Evolutionary conservation across 306 rosid species (phyloP), one percentile per base, ranked within the genome.

Genomic region (Astragalus glycyphyllos): DNA sequence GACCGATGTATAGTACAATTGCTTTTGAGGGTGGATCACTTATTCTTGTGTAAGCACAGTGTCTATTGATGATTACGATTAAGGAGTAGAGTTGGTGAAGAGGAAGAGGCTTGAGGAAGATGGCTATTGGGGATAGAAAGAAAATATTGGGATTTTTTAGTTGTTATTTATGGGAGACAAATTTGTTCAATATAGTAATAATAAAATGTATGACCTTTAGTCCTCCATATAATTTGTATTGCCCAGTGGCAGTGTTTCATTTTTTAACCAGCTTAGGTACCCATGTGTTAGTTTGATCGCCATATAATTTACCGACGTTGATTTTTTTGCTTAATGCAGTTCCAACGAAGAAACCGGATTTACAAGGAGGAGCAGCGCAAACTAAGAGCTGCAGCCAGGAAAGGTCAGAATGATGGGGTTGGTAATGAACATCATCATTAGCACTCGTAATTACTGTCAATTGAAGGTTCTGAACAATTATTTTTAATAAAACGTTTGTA

Each of bases 291-390:
- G 59, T 48, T 73, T 56, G 65, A 62, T 49, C 5, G 31, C 65
- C 11, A 32, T 57, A 23, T 77, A 20, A 57, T 14, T 66, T 17
- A 62, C 49, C 71, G 10, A 17, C 48, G 50, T 58, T 49, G 63
- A 64, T 74, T 74, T 79, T 46, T 3, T 79, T 75, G 66, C 57
- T 71, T 46, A 40, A 40, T 66, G 66, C 77, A 82, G 99, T 94
- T 87, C 78, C 91, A 79, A 84, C 85, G 99, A 63, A 85, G 99
- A 71, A 95, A 95, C 78, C 88, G 99, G 41, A 81, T 95, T 66
- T 95, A 89, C 76, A 89, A 89, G 90, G 99, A 95, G 83, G 97
- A 95, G 83, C 96, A 91, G 79, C 96, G 99, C 61, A 87, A 95
- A 72, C 46, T 95, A 59, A 86, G 96, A 72, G 86, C 97, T 50